Conservation (phyloP, 208 protist genomes). For the Trypanosoma cruzi region DNA sequence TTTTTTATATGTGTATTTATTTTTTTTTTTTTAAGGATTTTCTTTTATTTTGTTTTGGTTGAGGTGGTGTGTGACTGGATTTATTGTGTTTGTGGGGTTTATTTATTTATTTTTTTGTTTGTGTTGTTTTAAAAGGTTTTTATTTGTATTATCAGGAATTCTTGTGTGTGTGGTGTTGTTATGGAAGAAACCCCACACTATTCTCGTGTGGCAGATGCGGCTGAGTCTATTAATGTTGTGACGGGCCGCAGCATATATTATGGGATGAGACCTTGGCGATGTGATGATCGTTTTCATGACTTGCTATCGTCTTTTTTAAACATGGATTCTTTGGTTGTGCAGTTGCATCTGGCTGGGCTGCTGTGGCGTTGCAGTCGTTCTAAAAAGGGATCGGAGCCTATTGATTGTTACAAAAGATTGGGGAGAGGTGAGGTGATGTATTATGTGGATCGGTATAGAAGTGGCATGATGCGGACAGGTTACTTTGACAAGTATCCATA, state of each 20-base stretch:
- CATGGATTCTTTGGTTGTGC: slow-evolving; percentile 45
- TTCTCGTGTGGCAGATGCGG: slow-evolving; percentile 55
- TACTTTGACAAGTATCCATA: slow-evolving; percentile 80
- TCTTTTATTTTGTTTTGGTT: slow-evolving; percentile 27
- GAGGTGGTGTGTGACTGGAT: not conserved
- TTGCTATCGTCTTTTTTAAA: slow-evolving; percentile 63
- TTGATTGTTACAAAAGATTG: slow-evolving; percentile 63
- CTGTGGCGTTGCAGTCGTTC: slow-evolving; percentile 55
- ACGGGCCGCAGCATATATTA: slow-evolving; percentile 85
- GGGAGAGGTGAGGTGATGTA: slow-evolving; percentile 74
- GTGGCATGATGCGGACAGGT: slow-evolving; percentile 73
- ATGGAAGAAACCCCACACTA: slow-evolving; percentile 69
- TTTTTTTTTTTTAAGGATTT: slow-evolving; percentile 1
- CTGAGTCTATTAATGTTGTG: slow-evolving; percentile 73
- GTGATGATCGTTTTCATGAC: slow-evolving; percentile 86
- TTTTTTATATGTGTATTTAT: not conserved
- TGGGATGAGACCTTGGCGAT: slow-evolving; percentile 80
- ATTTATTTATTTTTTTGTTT: slow-evolving; percentile 21
- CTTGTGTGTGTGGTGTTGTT: slow-evolving; percentile 6
- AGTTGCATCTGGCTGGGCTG: slow-evolving; percentile 37
- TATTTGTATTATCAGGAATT: slow-evolving; percentile 8
- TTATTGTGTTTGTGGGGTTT: slow-evolving; percentile 4
- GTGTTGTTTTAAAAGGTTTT: slow-evolving; percentile 13
- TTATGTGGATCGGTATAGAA: slow-evolving; percentile 77
- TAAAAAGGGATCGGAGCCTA: slow-evolving; percentile 57